A percentile compares a stretch with the other conserved stretches of the same genome.
phyloP scores from a whole-genome alignment of 2,329 filamentous ascomycete genomes.

The Nannizziopsis arthrosporioides region DNA sequence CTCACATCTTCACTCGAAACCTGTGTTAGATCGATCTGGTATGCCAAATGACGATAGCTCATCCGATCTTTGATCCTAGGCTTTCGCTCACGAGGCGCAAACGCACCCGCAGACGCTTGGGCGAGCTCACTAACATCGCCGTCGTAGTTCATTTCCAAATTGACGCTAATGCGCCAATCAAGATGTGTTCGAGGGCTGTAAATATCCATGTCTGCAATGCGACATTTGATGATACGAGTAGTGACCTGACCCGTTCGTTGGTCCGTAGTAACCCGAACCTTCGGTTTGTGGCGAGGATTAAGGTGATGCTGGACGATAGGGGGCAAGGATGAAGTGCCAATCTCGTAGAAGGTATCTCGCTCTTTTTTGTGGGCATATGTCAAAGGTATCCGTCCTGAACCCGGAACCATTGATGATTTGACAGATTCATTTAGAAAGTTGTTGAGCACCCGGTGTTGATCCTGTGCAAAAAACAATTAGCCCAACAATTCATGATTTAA shows the following conservation, averaged over 20 bases:
- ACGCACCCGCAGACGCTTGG: constrained; percentile 31
- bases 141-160: constrained; percentile 81
- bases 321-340: constrained; percentile 54
- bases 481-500: constrained; percentile 12
- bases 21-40: constrained; percentile 87
- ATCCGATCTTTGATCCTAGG: constrained; percentile 80
- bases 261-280: constrained; percentile 65
- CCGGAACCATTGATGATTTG: constrained; percentile 39
- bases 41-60: constrained; percentile 77
- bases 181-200: constrained; percentile 65
- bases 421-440: constrained; percentile 65
- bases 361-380: constrained; percentile 74
- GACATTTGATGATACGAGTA: constrained; percentile 79
- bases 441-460: constrained; percentile 73
- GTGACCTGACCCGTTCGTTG: constrained; percentile 58
- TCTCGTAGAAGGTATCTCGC: constrained; percentile 70
- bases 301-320: constrained; percentile 52
- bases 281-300: constrained; percentile 46
- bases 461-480: constrained; percentile 35
- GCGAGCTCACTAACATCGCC: constrained; percentile 50
- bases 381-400: constrained; percentile 36
- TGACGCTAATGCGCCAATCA: constrained; percentile 88
- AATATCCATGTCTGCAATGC: constrained; percentile 79
- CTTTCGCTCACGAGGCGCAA: constrained; percentile 28
- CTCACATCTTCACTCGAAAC: constrained; percentile 49